phyloP scores from a whole-genome alignment of 768 basidiomycete genomes.

The Rhodotorula diobovata region DNA sequence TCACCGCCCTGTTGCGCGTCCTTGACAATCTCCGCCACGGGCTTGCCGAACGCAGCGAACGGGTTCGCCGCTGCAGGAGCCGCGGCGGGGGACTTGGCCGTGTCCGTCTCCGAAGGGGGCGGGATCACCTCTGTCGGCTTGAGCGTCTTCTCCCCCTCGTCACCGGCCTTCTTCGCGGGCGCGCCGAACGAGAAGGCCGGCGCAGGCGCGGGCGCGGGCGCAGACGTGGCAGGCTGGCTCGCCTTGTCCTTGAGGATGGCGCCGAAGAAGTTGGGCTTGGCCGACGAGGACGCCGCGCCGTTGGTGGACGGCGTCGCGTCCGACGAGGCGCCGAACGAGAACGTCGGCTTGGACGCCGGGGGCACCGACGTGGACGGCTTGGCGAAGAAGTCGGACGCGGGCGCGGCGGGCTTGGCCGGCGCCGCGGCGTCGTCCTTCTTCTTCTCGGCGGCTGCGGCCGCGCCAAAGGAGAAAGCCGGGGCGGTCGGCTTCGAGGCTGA shows the following conservation, averaged over 20 bases:
- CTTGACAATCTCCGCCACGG: conserved; percentile 27
- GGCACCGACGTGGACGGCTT: conserved; percentile 21
- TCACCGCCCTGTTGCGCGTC: no score
- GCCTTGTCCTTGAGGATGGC: conserved; percentile 48
- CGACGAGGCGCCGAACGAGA: conserved; percentile 17
- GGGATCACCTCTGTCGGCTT: conserved; percentile 19
- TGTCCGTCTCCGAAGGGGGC: not conserved
- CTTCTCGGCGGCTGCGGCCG: not conserved
- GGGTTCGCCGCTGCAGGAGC: conserved; percentile 20
- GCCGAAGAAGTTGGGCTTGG: conserved; percentile 62
- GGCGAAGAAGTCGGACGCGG: conserved; percentile 27
- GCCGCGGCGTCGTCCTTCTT: not conserved
- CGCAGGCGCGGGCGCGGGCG: not conserved
- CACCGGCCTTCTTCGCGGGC: not conserved
- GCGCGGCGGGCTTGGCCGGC: not conserved
- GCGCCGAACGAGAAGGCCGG: conserved; percentile 26
- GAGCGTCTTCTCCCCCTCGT: no score
- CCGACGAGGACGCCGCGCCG: not conserved
- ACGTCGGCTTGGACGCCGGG: not conserved
- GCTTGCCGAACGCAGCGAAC: conserved; percentile 38
- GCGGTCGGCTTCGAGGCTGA: not conserved
- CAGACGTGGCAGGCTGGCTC: conserved; percentile 6
- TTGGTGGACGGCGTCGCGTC: conserved; percentile 2
- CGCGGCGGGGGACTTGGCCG: not conserved
- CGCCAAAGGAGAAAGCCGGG: conserved; percentile 7